Evolutionary conservation across 2,329 filamentous ascomycete species (phyloP), one percentile per base, ranked within the genome.

Genomic region (Ampelomyces quisqualis): DNA sequence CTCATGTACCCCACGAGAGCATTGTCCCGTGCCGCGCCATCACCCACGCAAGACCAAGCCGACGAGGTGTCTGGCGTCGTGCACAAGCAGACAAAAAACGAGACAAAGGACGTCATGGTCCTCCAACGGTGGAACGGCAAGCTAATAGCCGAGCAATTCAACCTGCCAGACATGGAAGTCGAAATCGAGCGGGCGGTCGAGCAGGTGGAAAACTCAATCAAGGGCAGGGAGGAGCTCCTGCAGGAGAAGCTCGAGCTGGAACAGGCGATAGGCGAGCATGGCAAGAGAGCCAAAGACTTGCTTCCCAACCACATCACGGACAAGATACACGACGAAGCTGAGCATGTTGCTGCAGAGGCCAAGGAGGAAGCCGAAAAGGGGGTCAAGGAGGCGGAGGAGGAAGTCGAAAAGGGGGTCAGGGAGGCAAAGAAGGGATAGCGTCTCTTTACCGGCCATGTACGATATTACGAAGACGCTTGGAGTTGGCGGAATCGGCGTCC

Each of bases 161-260:
- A 70, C 7, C 58, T 77, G 17, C 72, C 75, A 1, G 74, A 75
- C 38, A 75, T 77, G 72, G 71, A 76, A 47, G 66, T 76, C n/a
- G 75, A 77, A 56, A 75, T 77, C 39, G 75, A 77, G 60, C 60
- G 75, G 8, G 75, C 75, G 5, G 73, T 77, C 0, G 72, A 75
- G 58, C 75, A 77, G 51, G 74, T 77, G 1, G 70, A 76, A 51
- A 62, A 63, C 17, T 59, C 57, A 1, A 71, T 76, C 33, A 70
- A 73, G 40, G 60, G 58, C 2, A 67, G 64, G 34, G 63, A 68
- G 32, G 55, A 65, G 47, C 40, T 67, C 13, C 47, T 59, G 13
- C 55, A 67, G 42, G 65, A 70, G 49, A 69, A 69, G 46, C 37
- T 61, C 2, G 63, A 70, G 43, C 55, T 67, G 9, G 67, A 69